A percentile compares a stretch with the other conserved stretches of the same genome.
These are phyloP conservation scores for Mitragyna speciosa DNA, from an alignment of 257 asterid genomes.

Conservation along the genomic window DNA sequence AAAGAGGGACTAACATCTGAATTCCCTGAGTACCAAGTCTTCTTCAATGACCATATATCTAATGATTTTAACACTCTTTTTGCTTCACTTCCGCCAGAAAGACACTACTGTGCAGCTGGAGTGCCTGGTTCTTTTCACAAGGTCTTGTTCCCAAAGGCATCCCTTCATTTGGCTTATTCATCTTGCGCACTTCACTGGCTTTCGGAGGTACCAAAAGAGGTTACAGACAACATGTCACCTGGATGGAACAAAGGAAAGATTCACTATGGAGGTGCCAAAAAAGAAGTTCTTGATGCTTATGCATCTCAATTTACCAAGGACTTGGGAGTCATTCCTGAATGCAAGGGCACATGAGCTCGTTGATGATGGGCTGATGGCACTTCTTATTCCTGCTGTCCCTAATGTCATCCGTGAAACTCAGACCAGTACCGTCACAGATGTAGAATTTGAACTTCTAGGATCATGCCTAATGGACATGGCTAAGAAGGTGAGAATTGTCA, in stretches of 20 bases:
- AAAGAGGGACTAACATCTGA: background rate
- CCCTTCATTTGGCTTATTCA: slow-evolving; percentile 4
- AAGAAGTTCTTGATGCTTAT: background rate
- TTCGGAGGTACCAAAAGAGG: background rate
- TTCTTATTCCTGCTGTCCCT: slow-evolving; percentile 45
- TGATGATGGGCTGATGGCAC: slow-evolving; percentile 48
- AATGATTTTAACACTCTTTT: slow-evolving; percentile 16
- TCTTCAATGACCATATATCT: slow-evolving; percentile 5
- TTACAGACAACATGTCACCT: background rate
- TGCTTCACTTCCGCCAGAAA: background rate
- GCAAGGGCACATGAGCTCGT: slow-evolving; percentile 49
- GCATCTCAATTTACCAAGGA: slow-evolving; percentile 1
- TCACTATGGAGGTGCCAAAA: slow-evolving; percentile 10
- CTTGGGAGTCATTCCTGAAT: background rate
- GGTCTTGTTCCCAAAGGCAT: background rate
- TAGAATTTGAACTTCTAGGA: slow-evolving; percentile 13
- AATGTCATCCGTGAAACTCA: background rate
- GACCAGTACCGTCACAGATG: slow-evolving; percentile 12
- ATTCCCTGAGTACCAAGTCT: background rate
- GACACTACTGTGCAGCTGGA: slow-evolving; percentile 15
- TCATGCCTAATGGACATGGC: slow-evolving; percentile 30
- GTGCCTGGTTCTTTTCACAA: slow-evolving; percentile 15
- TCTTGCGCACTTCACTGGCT: slow-evolving; percentile 12
- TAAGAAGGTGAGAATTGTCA: slow-evolving; percentile 3
- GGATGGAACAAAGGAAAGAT: slow-evolving; percentile 9